Base-by-base conservation (phyloP, 2,329 filamentous ascomycete genomes). In the Talaromyces funiculosus region DNA sequence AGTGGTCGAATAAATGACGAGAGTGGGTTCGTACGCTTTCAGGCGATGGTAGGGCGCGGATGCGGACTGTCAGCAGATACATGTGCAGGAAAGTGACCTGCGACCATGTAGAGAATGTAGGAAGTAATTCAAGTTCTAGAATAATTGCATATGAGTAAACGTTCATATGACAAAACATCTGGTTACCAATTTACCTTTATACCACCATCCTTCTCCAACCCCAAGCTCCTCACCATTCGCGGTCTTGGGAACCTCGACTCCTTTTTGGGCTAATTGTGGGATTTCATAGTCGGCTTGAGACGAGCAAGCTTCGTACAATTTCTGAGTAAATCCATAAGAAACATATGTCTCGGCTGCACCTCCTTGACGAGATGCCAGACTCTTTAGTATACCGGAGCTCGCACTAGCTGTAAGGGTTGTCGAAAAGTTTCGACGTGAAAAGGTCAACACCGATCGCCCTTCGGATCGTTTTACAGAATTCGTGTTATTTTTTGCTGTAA, bases 61-160 rank as follows among this genome's bases (percentile, higher is more conserved):
- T 80, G 60, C 92, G 89, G 51, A 90, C 89, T 59, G 90, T 89
- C 62, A 97, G 77, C 61, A 97, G 84, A 80, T 96, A 97, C 83
- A 99, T 89, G 80, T 99, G 93, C 61, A 99, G 83, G 82, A 96
- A 96, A 37, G 92, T 94, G 47, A 97, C 88, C 76, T 97, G 92
- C 20, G 92, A 90, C 94, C 94, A 99, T 60, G 90, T 93, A 72
- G 88, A 92, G 76, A 99, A 99, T 0, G 92, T 97, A 0, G 92
- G 90, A 33, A 84, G 82, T 18, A 99, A 84, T 26, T 84, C 84
- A 64, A 96, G 85, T 56, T 87, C 90, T 96, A 68, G 14, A 59
- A 1, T 0, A 37, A 7, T 6, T n/a, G 12, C 16, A 31, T 14
- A 22, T 51, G 12, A 51, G 47, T 22, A 33, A 51, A 47, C 2